Base-by-base conservation (phyloP, 371 early-diverging fungal genomes). In the Actinomortierella ambigua region DNA sequence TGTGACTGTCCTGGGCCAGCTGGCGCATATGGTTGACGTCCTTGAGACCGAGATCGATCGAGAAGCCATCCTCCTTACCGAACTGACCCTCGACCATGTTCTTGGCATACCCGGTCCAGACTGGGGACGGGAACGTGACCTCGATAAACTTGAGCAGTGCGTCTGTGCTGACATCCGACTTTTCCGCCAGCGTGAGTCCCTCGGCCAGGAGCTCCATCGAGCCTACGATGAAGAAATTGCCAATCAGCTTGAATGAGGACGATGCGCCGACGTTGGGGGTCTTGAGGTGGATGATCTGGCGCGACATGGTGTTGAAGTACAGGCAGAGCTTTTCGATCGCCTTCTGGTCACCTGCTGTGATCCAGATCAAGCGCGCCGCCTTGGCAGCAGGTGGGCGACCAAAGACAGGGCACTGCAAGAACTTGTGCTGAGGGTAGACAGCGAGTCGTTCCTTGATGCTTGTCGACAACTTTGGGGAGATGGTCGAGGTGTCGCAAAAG, bases 181-280 rank as follows among this genome's bases (percentile, higher is more conserved):
- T 82, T 54, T 88, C 88, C 0, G 87, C 90, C n/a, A 92, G 73
- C 0, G 87, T 87, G 69, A 88, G 62, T 11, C 87, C 88, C 67
- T 93, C 91, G 0, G 88, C 86, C 18, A 91, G 58, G 50, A 86
- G 51, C 62, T 90, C 89, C 14, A 89, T 76, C 4, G 81, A 55
- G 7, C 83, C 63, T 0, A 80, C 79, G 18, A 92, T 69, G 55
- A 89, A 78, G 55, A 82, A 90, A 64, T 92, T 91, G 40, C 90
- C 90, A 28, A 85, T 69, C 11, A 93, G 76, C 65, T 91, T 90
- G 54, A 88, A 76, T 2, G 73, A 70, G 5, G 82, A 77, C 1
- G 84, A 85, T 0, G 57, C 42, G 4, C 52, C 58, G 0, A 78
- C 77, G 56, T 86, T 77, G 0, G 80, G 73, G 34, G 61, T 63